A percentile compares a stretch with the other conserved stretches of the same genome.
These are phyloP conservation scores for Mrakia frigida DNA, from an alignment of 768 basidiomycete genomes.

Conservation along the genomic window DNA sequence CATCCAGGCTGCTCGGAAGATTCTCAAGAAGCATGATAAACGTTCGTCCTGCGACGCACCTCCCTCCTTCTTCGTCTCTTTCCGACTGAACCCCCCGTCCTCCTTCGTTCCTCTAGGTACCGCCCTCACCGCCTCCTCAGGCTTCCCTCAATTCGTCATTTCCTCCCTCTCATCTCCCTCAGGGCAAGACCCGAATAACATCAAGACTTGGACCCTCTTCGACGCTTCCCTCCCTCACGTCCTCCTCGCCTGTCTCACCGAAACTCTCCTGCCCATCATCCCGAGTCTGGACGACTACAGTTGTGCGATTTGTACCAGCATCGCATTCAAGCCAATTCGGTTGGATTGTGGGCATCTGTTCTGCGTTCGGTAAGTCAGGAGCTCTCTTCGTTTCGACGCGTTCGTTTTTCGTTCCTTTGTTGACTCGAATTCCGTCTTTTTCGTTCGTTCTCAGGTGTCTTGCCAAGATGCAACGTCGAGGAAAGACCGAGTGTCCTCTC, in stretches of 20 bases:
- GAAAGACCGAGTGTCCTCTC: constrained; percentile 70
- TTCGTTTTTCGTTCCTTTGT: constrained; percentile 42
- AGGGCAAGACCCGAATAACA: constrained; percentile 35
- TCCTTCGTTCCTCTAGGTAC: constrained; percentile 50
- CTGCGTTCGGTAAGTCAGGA: constrained; percentile 41
- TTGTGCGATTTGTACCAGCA: constrained; percentile 78
- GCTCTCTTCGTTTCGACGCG: neutral
- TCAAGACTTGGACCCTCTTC: constrained; percentile 43
- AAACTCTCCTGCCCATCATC: constrained; percentile 72
- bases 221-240: constrained; percentile 55
- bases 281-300: constrained; percentile 63
- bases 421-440: neutral
- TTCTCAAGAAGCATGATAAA: constrained; percentile 89
- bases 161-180: constrained; percentile 39
- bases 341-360: constrained; percentile 66
- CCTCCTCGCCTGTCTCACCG: constrained; percentile 75
- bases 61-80: neutral
- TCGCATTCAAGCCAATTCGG: constrained; percentile 75
- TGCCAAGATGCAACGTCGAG: constrained; percentile 84
- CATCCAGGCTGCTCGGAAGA: constrained; percentile 83
- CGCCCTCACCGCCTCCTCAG: constrained; percentile 56
- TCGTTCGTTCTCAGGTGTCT: constrained; percentile 50
- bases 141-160: constrained; percentile 49
- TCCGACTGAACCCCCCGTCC: neutral
- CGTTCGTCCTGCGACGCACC: constrained; percentile 40